Percentiles rank a stretch among this genome's conserved stretches.
Conservation (phyloP, 2,329 filamentous ascomycete genomes). For the Diaporthe nobilis region DNA sequence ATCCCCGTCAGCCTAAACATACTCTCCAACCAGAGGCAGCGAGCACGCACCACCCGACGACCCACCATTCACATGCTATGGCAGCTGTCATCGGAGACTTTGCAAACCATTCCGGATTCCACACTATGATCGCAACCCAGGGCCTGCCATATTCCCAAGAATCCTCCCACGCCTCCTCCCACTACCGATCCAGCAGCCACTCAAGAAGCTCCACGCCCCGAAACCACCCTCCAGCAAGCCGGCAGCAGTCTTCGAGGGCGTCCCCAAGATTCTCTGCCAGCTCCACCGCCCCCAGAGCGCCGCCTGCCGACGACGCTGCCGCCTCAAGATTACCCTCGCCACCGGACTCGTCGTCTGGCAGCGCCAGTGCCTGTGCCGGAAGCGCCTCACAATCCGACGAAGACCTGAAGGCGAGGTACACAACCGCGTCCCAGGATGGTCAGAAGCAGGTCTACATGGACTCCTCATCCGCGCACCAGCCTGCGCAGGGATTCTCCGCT, state of each 20-base stretch:
- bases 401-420: conserved; percentile 43
- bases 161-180: conserved; percentile 58
- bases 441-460: conserved; percentile 44
- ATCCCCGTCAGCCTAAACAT: not conserved
- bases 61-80: conserved; percentile 63
- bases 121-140: conserved; percentile 75
- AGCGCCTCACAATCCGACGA: conserved; percentile 36
- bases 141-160: conserved; percentile 60
- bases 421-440: conserved; percentile 46
- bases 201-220: conserved; percentile 48
- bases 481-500: conserved; percentile 45
- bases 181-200: conserved; percentile 55
- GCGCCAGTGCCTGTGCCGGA: conserved; percentile 54
- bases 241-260: conserved; percentile 34
- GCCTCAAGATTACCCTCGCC: conserved; percentile 67
- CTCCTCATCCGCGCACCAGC: conserved; percentile 40
- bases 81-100: conserved; percentile 79
- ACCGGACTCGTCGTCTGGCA: conserved; percentile 64
- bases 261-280: conserved; percentile 27
- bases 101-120: conserved; percentile 80
- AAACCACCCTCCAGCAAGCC: conserved; percentile 46
- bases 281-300: not conserved
- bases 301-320: conserved; percentile 49
- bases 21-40: not conserved
- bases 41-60: not conserved